Evolutionary conservation across 371 early-diverging fungal genomes (phyloP).

Genomic region (Chytridiales sp.): DNA sequence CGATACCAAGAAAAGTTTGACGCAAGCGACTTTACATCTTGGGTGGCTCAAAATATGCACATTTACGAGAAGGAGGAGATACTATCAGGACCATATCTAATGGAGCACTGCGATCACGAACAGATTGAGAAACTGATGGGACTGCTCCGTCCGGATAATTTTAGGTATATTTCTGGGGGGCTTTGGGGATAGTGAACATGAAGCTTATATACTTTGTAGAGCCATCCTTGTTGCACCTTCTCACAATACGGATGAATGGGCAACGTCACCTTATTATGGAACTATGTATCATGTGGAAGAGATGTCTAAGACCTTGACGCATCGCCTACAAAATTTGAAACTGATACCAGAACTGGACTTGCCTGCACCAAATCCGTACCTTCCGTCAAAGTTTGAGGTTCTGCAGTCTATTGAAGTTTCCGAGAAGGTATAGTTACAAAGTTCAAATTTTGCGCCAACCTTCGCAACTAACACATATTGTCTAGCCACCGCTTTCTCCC

Average conservation of each 20-base stretch:
- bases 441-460: neutral
- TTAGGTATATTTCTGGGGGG: conserved; percentile 47
- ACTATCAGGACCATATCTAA: conserved; percentile 68
- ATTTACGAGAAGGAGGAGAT: conserved; percentile 63
- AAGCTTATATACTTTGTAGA: conserved; percentile 27
- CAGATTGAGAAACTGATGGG: conserved; percentile 35
- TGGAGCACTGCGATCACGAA: conserved; percentile 40
- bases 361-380: conserved; percentile 76
- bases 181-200: neutral
- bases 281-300: conserved; percentile 75
- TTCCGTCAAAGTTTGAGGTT: conserved; percentile 60
- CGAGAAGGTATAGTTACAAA: neutral
- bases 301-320: conserved; percentile 41
- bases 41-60: conserved; percentile 46
- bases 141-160: conserved; percentile 66
- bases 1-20: conserved; percentile 76
- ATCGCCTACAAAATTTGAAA: conserved; percentile 49
- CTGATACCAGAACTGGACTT: conserved; percentile 61
- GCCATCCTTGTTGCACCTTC: conserved; percentile 42
- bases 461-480: neutral
- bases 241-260: conserved; percentile 34
- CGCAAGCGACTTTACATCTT: conserved; percentile 35
- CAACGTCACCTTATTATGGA: conserved; percentile 74
- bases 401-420: too few relatives aligned
- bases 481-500: conserved; percentile 36